Base-by-base conservation (phyloP, 2,329 filamentous ascomycete genomes). In the Aspergillus phoenicis region DNA sequence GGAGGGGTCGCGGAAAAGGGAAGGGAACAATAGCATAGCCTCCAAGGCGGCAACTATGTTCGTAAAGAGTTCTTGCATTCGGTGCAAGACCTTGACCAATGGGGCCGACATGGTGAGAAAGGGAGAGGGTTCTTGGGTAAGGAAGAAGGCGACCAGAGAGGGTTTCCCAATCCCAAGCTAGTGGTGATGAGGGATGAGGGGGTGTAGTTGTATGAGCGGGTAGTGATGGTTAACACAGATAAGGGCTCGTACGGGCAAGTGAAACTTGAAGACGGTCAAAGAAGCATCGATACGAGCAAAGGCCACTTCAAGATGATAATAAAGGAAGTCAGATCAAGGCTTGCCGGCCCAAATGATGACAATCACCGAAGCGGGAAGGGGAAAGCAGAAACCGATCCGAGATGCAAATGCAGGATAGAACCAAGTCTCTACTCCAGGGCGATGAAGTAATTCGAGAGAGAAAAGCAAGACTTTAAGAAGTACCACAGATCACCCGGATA, bases 1-100 rank as follows among this genome's bases (percentile, higher is more conserved):
- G 48, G 72, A 66, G 59, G 71, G 53, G 56, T 73, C 69, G 57
- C 74, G 70, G 69, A 78, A 73, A 49, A 77, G 63, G 20, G 76
- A 76, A 22, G 76, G 76, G 55, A 79, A 77, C 54, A 78, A 62
- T 24, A 80, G 66, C 68, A 79, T 74, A 17, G 71, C 73, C 62
- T 80, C 77, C 59, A 81, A 65, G 10, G 74, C 73, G 30, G 73
- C 66, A 36, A 79, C 69, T 45, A 79, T 68, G 60, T 75, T 76
- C 41, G 73, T 72, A 62, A 79, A 79, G 47, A 79, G 69, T 58
- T 77, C 70, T 66, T 77, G 77, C 71, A 79, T 68, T 59, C 74
- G 72, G 60, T 75, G 75, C 68, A 77, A 69, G 62, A 77, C 73
- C 63, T 75, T 79, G 62, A 73, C 66, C 51, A 79, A 69, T 58